Base-by-base conservation (phyloP, 2,329 filamentous ascomycete species). In the Fusarium siculi region DNA sequence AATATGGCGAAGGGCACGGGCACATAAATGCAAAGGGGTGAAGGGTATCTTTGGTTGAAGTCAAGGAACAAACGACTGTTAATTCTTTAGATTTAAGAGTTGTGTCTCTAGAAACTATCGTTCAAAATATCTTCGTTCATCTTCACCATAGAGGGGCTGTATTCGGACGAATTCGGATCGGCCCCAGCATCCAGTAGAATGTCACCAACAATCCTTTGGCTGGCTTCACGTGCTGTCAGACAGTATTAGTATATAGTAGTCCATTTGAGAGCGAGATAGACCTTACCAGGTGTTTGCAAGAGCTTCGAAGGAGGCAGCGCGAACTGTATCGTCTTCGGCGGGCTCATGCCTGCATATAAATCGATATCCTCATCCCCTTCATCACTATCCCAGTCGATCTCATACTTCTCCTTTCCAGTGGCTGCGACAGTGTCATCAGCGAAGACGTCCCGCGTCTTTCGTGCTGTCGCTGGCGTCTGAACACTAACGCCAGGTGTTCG, bases 261-360 rank as follows among this genome's bases (percentile, higher is more conserved):
- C 11, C 19, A 34, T 7, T 9, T 12, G 30, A 55, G 21, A 25
- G 15, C 6, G 15, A 14, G 23, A 25, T 9, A 43, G 15, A 30
- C 67, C 89, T 79, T 83, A 93, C 91, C 92, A 70, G 93, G 94
- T 54, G 94, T 97, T 80, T 95, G 93, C 80, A 96, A 81, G 28
- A 97, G 83, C 79, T 93, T 91, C 44, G 91, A 93, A 59, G 92
- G 92, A 56, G 93, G 93, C 53, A 97, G 83, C 49, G 93, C 92
- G 81, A 97, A 97, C 78, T 95, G 93, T 68, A 97, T 95, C 16
- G 94, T 96, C 86, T 98, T 98, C 1, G 96, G 96, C 34, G 96
- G 96, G 78, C 94, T 97, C 82, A 95, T 92, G 10, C 92, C 93
- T 11, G 88, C 88, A 66, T 92, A 91, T 10, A 89, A 79, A 46